phyloP scores from a whole-genome alignment of 2,329 filamentous ascomycete species.

The Eutypa lata region DNA sequence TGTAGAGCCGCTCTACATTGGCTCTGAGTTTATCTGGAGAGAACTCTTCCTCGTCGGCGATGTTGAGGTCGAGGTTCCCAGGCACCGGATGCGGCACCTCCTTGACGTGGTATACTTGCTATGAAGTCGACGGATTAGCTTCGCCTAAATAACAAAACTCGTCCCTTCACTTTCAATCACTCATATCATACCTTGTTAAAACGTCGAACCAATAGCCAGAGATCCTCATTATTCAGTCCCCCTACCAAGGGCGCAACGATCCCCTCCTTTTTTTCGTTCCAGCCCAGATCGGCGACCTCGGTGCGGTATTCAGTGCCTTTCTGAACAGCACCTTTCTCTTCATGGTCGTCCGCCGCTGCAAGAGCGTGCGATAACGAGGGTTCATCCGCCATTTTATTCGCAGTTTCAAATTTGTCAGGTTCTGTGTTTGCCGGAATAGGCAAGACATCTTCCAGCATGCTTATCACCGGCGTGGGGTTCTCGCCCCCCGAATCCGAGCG shows the following conservation, averaged over 20 bases:
- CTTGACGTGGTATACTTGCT: slow-evolving; percentile 65
- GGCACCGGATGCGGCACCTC: slow-evolving; percentile 57
- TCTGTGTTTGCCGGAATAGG: slow-evolving; percentile 30
- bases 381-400: slow-evolving; percentile 22
- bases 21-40: slow-evolving; percentile 78
- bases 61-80: slow-evolving; percentile 73
- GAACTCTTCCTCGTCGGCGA: slow-evolving; percentile 80
- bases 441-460: slow-evolving; percentile 27
- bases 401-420: slow-evolving; percentile 18
- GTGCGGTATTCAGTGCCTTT: slow-evolving; percentile 41
- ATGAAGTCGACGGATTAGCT: slow-evolving; percentile 10
- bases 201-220: slow-evolving; percentile 68
- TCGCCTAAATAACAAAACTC: too few species aligned
- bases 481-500: slow-evolving; percentile 5
- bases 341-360: slow-evolving; percentile 36
- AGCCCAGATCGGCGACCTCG: slow-evolving; percentile 66
- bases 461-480: slow-evolving; percentile 8
- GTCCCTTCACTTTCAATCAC: too few species aligned
- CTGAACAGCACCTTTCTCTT: slow-evolving; percentile 45
- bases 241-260: slow-evolving; percentile 61
- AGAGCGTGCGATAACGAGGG: slow-evolving; percentile 40
- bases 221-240: slow-evolving; percentile 67
- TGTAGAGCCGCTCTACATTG: slow-evolving; percentile 77
- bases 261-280: slow-evolving; percentile 58
- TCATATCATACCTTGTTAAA: slow-evolving; percentile 64